Base-by-base conservation (phyloP, 768 basidiomycete species). In the Leccinum variicolor region DNA sequence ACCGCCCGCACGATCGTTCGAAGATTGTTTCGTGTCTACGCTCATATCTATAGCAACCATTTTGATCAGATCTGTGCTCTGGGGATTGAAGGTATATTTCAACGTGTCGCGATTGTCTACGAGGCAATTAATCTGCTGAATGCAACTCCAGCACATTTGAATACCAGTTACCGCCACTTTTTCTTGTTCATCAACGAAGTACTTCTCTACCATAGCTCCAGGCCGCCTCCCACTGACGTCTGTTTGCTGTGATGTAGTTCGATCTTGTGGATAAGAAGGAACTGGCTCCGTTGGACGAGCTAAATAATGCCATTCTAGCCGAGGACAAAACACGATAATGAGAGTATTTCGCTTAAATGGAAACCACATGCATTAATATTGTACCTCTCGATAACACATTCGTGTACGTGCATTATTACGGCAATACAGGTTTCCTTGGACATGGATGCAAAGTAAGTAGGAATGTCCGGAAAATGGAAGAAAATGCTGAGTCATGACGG, bases 51-150 rank as follows among this genome's bases (percentile, higher is more conserved):
- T 78, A 96, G 94, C 79, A 96, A 94, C 64, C 97, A 99, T 74
- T 98, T 99, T 72, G 97, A 98, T 66, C 96, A 98, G 66, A 92
- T 98, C 58, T 98, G 96, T 72, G 97, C 97, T 14, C 76, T 99
- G 48, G 95, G 95, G 6, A 98, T 99, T 53, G 97, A 99, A 83
- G 96, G 96, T 96, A 59, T 41, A 77, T 33, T 52, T 6, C 14
- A 13, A 15, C 25, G 17, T 29, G 13, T 48, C 21, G 8, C 3
- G 26, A 10, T 13, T 23, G 17, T 8, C 19, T 26, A 21, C 15
- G n/a, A 41, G 46, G 48, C 49, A 34, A 34, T 53, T 59, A 14
- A 7, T 15, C 56, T 33, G 17, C 34, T 51, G 9, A 39, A 53
- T 17, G 29, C 51, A 17, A 53, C 19, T 53, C 25, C 62, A 98